A percentile compares a stretch with the other conserved stretches of the same genome.
These are phyloP conservation scores for Aspergillus novofumigatus DNA, from an alignment of 2,329 filamentous ascomycete species.

Conservation along the genomic window DNA sequence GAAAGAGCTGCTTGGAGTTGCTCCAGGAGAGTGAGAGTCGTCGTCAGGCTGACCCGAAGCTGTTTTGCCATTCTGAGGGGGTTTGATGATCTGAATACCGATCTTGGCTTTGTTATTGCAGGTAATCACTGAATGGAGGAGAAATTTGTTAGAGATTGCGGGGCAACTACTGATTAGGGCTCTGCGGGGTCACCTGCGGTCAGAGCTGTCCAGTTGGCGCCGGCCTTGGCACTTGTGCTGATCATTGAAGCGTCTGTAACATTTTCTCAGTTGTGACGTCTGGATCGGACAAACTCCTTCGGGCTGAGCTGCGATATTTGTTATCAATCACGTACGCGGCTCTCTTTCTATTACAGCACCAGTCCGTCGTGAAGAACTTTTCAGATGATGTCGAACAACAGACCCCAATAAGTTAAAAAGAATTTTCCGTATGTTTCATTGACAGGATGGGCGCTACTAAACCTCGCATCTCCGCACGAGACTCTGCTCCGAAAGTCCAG, in stretches of 20 bases:
- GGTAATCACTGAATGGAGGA: slow-evolving; percentile 7
- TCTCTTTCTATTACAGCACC: background rate
- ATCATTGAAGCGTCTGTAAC: background rate
- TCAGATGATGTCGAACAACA: background rate
- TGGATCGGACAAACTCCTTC: slow-evolving; percentile 11
- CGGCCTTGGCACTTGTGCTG: slow-evolving; percentile 20
- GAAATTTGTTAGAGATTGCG: slow-evolving; percentile 27
- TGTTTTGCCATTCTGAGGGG: slow-evolving; percentile 27
- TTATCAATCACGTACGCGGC: background rate
- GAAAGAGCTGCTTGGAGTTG: slow-evolving; percentile 38
- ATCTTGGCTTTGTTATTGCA: background rate
- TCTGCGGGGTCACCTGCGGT: slow-evolving; percentile 25
- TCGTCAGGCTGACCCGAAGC: slow-evolving; percentile 27
- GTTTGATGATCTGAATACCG: background rate
- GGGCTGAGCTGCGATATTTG: slow-evolving; percentile 3
- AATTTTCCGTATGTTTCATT: background rate
- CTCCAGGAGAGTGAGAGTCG: slow-evolving; percentile 34
- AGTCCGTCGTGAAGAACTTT: background rate
- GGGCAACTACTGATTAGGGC: slow-evolving; percentile 28
- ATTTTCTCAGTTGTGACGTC: slow-evolving; percentile 17
- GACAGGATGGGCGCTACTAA: slow-evolving; percentile 31
- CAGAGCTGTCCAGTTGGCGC: background rate
- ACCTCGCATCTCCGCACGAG: slow-evolving; percentile 43
- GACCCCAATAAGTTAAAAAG: background rate
- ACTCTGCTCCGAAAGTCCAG: slow-evolving; percentile 47